These are phyloP conservation scores for Candida multigemmis DNA, from an alignment of 805 yeast species.

Conservation along the genomic window DNA sequence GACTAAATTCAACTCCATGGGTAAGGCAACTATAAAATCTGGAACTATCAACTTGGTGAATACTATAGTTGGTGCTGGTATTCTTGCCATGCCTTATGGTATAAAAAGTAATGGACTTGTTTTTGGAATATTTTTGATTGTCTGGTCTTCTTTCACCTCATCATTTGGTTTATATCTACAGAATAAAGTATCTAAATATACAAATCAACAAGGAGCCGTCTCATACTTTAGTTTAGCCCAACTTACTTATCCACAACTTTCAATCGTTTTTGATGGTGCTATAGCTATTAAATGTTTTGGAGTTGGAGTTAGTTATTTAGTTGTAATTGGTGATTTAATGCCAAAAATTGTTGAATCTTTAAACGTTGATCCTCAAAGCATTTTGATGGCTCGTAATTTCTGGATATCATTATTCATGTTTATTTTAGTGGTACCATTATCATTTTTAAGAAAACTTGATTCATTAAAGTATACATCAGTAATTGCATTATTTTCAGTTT, in stretches of 20 bases:
- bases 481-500: slow-evolving; percentile 60
- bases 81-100: slow-evolving; percentile 66
- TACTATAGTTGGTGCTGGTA: slow-evolving; percentile 59
- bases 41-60: slow-evolving; percentile 46
- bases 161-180: slow-evolving; percentile 57
- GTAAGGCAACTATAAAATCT: slow-evolving; percentile 32
- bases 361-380: slow-evolving; percentile 12
- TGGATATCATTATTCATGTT: slow-evolving; percentile 47
- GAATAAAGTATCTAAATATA: slow-evolving; percentile 43
- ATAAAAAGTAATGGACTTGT: slow-evolving; percentile 40
- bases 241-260: slow-evolving; percentile 61
- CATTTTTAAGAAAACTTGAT: slow-evolving; percentile 54
- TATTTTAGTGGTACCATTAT: slow-evolving; percentile 51
- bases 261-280: slow-evolving; percentile 65
- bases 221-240: slow-evolving; percentile 37
- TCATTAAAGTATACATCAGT: slow-evolving; percentile 62
- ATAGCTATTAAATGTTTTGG: slow-evolving; percentile 77
- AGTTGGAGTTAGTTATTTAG: slow-evolving; percentile 61
- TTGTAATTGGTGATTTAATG: slow-evolving; percentile 69
- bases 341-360: slow-evolving; percentile 44
- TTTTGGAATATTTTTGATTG: slow-evolving; percentile 30
- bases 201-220: slow-evolving; percentile 32
- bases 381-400: slow-evolving; percentile 31
- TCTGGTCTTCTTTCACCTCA: slow-evolving; percentile 37
- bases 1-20: too few species aligned